These are phyloP conservation scores for Heritiera littoralis DNA, from an alignment of 345 rosid genomes.

Conservation along the genomic window DNA sequence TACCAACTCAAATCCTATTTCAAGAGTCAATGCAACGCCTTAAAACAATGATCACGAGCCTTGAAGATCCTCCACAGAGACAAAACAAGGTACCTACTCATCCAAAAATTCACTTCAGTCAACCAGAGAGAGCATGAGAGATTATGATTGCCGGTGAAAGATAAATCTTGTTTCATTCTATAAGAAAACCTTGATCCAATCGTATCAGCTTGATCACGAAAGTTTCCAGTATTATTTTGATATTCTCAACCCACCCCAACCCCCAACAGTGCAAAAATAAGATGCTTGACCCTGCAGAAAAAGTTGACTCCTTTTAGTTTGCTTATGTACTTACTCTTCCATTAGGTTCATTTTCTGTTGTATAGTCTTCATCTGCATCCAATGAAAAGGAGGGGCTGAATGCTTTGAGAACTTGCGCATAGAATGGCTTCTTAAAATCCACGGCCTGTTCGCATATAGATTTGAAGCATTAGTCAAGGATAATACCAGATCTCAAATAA, in stretches of 20 bases:
- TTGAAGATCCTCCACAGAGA: background rate
- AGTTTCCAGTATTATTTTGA: background rate
- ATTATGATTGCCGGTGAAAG: background rate
- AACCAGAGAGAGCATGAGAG: background rate
- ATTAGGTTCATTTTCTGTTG: slow-evolving; percentile 6
- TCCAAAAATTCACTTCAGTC: background rate
- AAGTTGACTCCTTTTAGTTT: background rate
- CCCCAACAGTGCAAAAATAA: background rate
- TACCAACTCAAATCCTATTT: background rate
- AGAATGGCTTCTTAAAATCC: slow-evolving; percentile 68
- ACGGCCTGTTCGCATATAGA: slow-evolving; percentile 42
- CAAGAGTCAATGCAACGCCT: background rate
- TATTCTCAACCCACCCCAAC: background rate
- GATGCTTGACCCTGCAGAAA: background rate
- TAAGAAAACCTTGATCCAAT: background rate
- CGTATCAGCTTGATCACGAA: background rate
- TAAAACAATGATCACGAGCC: background rate
- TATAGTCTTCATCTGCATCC: slow-evolving; percentile 34
- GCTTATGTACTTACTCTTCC: background rate
- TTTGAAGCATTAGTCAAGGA: slow-evolving; percentile 11
- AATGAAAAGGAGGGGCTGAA: slow-evolving; percentile 51
- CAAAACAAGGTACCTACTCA: background rate
- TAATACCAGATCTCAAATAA: background rate
- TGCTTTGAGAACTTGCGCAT: slow-evolving; percentile 57
- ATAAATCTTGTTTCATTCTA: background rate